Percentiles rank a stretch among this genome's conserved stretches.
Evolutionary conservation across 2,329 filamentous ascomycete genomes (phyloP).

Genomic region (Xylaria sp.): DNA sequence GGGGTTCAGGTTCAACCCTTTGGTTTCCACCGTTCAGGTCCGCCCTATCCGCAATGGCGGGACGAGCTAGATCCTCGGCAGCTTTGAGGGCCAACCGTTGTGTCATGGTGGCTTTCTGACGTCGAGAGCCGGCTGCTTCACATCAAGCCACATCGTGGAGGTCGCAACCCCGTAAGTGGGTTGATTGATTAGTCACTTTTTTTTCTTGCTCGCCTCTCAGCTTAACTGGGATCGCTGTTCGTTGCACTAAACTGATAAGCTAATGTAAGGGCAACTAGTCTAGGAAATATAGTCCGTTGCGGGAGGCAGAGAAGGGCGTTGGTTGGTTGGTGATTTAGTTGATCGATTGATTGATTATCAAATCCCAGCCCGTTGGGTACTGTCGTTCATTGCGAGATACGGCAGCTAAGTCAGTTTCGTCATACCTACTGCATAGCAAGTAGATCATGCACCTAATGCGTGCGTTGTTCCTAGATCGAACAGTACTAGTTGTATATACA

Average conservation of each 20-base stretch:
- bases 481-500: constrained; percentile 22
- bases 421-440: constrained; percentile 4
- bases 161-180: constrained; percentile 7
- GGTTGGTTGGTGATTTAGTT: no score
- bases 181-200: constrained; percentile 30
- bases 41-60: constrained; percentile 22
- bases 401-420: background rate
- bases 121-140: constrained; percentile 5
- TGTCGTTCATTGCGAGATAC: background rate
- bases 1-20: constrained; percentile 10
- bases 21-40: background rate
- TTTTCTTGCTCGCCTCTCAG: constrained; percentile 26
- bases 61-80: constrained; percentile 27
- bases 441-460: background rate
- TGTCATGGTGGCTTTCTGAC: constrained; percentile 4
- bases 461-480: background rate
- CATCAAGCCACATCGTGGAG: constrained; percentile 30
- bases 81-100: constrained; percentile 26
- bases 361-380: background rate
- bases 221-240: constrained; percentile 29
- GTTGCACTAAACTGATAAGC: constrained; percentile 8
- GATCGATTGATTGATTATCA: constrained; percentile 3
- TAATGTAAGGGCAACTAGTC: constrained; percentile 5
- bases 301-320: background rate
- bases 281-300: background rate